These are phyloP conservation scores for Fusarium miscanthi DNA, from an alignment of 2,329 filamentous ascomycete species.

Conservation along the genomic window DNA sequence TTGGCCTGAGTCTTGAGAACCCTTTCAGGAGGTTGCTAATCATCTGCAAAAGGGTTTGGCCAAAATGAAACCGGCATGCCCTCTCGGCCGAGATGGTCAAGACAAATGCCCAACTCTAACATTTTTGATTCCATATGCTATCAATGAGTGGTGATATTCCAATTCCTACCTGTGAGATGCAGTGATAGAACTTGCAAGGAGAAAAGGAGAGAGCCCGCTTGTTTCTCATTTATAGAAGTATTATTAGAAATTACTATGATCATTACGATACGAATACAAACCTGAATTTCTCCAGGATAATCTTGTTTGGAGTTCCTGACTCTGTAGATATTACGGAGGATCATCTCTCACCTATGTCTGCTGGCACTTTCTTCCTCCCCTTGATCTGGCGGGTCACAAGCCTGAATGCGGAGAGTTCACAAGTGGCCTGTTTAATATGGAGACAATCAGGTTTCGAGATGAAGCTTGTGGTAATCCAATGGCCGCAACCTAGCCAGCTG, in stretches of 20 bases:
- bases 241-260: neutral
- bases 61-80: neutral
- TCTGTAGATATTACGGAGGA: neutral
- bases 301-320: neutral
- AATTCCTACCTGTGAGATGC: neutral
- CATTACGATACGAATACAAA: neutral
- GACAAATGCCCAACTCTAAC: neutral
- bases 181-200: neutral
- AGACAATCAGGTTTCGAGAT: conserved; percentile 17
- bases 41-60: neutral
- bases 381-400: neutral
- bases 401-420: conserved; percentile 3
- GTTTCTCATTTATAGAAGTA: neutral
- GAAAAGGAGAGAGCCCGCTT: neutral
- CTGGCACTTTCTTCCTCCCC: neutral
- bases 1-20: neutral
- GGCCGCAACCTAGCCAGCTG: neutral
- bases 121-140: neutral
- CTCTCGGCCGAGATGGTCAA: neutral
- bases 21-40: conserved; percentile 3
- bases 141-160: neutral
- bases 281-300: neutral
- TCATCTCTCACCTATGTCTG: neutral
- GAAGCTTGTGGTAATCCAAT: conserved; percentile 10
- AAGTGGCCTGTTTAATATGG: conserved; percentile 37